These are phyloP conservation scores for Lipomyces anomalus DNA, from an alignment of 805 yeast species.

Conservation along the genomic window DNA sequence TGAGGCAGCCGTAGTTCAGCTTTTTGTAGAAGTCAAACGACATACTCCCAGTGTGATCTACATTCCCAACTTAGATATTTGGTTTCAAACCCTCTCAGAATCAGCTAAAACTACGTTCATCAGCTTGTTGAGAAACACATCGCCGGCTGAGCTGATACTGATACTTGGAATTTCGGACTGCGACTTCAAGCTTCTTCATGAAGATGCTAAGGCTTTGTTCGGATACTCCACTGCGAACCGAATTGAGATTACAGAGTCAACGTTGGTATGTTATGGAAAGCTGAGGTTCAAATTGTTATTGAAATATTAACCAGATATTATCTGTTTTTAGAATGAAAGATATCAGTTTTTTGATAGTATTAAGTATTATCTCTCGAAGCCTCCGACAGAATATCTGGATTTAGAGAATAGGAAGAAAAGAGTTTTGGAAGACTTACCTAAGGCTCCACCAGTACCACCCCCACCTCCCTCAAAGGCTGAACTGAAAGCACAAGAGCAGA, in stretches of 20 bases:
- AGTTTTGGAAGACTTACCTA: slow-evolving; percentile 39
- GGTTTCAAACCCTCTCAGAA: slow-evolving; percentile 62
- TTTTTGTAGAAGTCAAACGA: slow-evolving; percentile 79
- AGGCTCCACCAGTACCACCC: slow-evolving; percentile 34
- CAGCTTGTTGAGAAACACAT: slow-evolving; percentile 60
- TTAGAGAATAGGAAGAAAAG: slow-evolving; percentile 42
- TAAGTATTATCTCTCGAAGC: slow-evolving; percentile 51
- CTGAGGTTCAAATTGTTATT: background rate
- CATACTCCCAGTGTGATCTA: slow-evolving; percentile 83
- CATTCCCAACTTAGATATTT: slow-evolving; percentile 75
- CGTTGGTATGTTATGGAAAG: slow-evolving; percentile 8
- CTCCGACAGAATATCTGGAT: slow-evolving; percentile 69
- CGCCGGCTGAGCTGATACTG: slow-evolving; percentile 66
- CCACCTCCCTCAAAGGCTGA: slow-evolving; percentile 40
- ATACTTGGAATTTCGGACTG: slow-evolving; percentile 64
- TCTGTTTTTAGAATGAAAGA: slow-evolving; percentile 40
- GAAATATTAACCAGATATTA: background rate
- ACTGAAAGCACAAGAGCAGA: slow-evolving; percentile 45
- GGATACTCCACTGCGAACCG: slow-evolving; percentile 49
- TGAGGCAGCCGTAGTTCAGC: slow-evolving; percentile 77
- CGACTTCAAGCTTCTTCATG: slow-evolving; percentile 37
- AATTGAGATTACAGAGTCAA: slow-evolving; percentile 44
- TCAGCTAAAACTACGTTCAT: slow-evolving; percentile 67
- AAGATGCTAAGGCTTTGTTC: slow-evolving; percentile 50
- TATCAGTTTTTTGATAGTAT: slow-evolving; percentile 50